Percentiles rank a stretch among this genome's conserved stretches.
Conservation (phyloP, 2,329 filamentous ascomycete genomes). For the Akanthomyces uredinophilus region DNA sequence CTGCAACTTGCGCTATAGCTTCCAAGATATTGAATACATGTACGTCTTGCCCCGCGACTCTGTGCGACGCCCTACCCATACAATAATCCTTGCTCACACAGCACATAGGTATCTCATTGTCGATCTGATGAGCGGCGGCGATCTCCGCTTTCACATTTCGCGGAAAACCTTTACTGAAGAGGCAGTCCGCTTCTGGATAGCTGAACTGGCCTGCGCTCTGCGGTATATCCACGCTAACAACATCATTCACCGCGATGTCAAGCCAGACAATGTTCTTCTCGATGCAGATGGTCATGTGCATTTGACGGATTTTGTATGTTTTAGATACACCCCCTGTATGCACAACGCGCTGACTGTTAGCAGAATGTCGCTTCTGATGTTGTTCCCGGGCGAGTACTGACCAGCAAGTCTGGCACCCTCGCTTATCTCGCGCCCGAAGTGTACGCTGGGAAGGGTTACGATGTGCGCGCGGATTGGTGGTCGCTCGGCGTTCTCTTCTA, state of each 20-base stretch:
- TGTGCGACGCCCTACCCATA: background rate
- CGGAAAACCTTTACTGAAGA: constrained; percentile 98
- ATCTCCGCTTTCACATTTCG: constrained; percentile 95
- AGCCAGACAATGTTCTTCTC: constrained; percentile 85
- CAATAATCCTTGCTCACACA: background rate
- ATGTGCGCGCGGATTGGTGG: constrained; percentile 95
- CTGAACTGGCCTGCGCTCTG: constrained; percentile 86
- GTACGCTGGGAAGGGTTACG: constrained; percentile 84
- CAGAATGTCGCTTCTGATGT: constrained; percentile 97
- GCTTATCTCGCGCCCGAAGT: constrained; percentile 96
- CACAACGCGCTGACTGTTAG: constrained; percentile 20
- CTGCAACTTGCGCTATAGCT: constrained; percentile 97
- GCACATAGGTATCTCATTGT: constrained; percentile 82
- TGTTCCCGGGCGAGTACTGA: constrained; percentile 72
- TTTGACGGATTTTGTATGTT: constrained; percentile 88
- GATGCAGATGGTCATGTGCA: constrained; percentile 92
- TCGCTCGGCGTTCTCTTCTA: constrained; percentile 97
- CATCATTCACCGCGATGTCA: constrained; percentile 87
- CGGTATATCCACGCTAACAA: constrained; percentile 80
- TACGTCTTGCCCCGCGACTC: constrained; percentile 42
- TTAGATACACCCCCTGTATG: background rate
- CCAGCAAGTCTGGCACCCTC: constrained; percentile 93
- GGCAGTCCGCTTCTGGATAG: constrained; percentile 93
- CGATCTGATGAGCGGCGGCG: constrained; percentile 95
- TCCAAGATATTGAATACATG: constrained; percentile 99